These are phyloP conservation scores for Linderniella brevidens DNA, from an alignment of 257 asterid genomes.

Conservation along the genomic window DNA sequence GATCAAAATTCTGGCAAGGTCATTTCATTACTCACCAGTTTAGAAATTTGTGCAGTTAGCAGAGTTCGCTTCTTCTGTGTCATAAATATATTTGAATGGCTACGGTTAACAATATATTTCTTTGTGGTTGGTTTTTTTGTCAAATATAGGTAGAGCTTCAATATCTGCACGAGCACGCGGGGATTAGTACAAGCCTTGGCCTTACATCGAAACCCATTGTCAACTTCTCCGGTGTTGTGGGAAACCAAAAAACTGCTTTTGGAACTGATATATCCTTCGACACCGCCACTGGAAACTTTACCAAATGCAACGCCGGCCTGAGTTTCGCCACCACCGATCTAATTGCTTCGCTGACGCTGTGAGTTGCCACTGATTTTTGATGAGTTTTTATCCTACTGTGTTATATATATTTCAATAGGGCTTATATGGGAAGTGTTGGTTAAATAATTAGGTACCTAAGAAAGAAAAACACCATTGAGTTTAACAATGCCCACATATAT, in stretches of 20 bases:
- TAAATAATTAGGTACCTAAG: too few species aligned
- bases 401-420: too few species aligned
- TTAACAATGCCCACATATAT: too few species aligned
- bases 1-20: conserved; percentile 96
- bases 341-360: conserved; percentile 69
- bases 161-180: conserved; percentile 83
- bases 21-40: conserved; percentile 1
- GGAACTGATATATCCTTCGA: conserved; percentile 87
- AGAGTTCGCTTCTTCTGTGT: too few species aligned
- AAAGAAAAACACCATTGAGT: too few species aligned
- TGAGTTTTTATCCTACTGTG: too few species aligned
- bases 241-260: conserved; percentile 35
- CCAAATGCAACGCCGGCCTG: conserved; percentile 60
- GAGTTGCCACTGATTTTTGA: conserved; percentile 14
- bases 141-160: conserved; percentile 71
- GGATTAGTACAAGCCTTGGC: conserved; percentile 82
- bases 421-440: too few species aligned
- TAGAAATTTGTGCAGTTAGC: too few species aligned
- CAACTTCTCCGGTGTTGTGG: conserved; percentile 93
- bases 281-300: conserved; percentile 70
- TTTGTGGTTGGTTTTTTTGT: too few species aligned
- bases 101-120: too few species aligned
- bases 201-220: conserved; percentile 72
- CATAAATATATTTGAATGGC: too few species aligned
- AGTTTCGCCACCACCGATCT: conserved; percentile 60